A percentile compares a stretch with the other conserved stretches of the same genome.
phyloP scores from a whole-genome alignment of 176 grass and related monocot genomes.

The Microstegium vimineum region DNA sequence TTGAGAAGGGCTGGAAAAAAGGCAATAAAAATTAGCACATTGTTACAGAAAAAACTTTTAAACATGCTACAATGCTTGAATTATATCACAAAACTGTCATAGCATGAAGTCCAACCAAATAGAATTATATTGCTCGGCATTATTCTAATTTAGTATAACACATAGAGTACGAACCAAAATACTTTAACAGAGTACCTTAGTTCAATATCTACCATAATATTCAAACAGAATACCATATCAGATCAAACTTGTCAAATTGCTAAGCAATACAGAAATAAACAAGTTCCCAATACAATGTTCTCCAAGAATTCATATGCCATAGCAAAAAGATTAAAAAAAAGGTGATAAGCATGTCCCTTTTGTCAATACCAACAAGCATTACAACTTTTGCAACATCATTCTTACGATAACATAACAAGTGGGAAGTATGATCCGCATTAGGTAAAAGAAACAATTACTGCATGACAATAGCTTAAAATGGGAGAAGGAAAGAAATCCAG shows the following conservation, averaged over 20 bases:
- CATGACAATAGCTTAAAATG: background rate
- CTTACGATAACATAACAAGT: background rate
- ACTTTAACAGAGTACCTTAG: background rate
- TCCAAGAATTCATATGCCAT: background rate
- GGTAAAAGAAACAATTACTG: background rate
- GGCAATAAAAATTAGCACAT: constrained; percentile 21
- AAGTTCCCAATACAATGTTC: background rate
- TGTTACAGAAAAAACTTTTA: background rate
- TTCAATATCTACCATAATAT: constrained; percentile 1
- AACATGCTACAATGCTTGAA: background rate
- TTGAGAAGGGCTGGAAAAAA: constrained; percentile 58
- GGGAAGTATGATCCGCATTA: background rate
- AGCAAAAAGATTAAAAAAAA: background rate
- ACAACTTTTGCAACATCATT: background rate
- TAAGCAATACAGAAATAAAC: background rate
- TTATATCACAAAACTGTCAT: background rate
- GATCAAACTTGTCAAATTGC: background rate
- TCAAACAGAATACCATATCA: background rate
- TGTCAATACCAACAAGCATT: background rate
- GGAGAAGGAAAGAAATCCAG: background rate
- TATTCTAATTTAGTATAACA: background rate
- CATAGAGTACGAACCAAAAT: background rate
- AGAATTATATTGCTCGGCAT: background rate
- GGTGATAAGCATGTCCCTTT: background rate
- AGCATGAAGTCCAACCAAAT: background rate